These are phyloP conservation scores for Talaromyces proteolyticus DNA, from an alignment of 495 filamentous ascomycete genomes.

Conservation along the genomic window DNA sequence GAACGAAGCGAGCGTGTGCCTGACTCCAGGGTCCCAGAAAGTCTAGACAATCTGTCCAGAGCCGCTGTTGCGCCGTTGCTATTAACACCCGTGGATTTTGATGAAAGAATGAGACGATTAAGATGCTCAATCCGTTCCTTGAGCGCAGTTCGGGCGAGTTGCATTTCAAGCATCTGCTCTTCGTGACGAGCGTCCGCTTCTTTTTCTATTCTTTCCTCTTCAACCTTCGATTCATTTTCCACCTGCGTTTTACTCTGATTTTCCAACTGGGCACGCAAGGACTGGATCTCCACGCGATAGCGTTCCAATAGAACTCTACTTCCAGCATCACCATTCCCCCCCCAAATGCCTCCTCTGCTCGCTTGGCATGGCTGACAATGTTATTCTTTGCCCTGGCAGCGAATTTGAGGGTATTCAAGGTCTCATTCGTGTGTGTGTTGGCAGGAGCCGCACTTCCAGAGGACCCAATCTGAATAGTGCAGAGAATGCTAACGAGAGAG, in stretches of 20 bases:
- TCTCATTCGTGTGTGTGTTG: constrained; percentile 72
- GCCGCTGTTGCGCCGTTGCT: constrained; percentile 62
- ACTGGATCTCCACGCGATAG: constrained; percentile 89
- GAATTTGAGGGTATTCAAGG: constrained; percentile 94
- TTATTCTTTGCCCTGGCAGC: constrained; percentile 95
- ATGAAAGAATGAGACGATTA: constrained; percentile 90
- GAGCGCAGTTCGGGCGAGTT: constrained; percentile 87
- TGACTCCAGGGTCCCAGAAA: constrained; percentile 43
- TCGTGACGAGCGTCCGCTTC: constrained; percentile 82
- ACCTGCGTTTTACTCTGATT: constrained; percentile 63
- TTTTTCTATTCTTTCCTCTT: constrained; percentile 69
- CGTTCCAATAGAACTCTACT: constrained; percentile 85
- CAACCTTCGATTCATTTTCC: constrained; percentile 59
- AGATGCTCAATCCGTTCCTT: constrained; percentile 98
- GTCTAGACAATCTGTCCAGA: constrained; percentile 62
- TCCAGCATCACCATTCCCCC: constrained; percentile 67
- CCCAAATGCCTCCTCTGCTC: constrained; percentile 81
- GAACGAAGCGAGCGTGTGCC: constrained; percentile 60
- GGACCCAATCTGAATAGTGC: constrained; percentile 79
- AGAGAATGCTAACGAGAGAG: constrained; percentile 94
- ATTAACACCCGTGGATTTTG: constrained; percentile 93
- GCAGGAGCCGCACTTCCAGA: constrained; percentile 56
- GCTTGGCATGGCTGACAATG: constrained; percentile 95
- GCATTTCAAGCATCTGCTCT: constrained; percentile 97
- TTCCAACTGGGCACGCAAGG: constrained; percentile 77